A percentile compares a stretch with the other conserved stretches of the same genome.
Conservation (phyloP, 2,329 filamentous ascomycete species). For the Neophaeococcomyces mojaviensis region DNA sequence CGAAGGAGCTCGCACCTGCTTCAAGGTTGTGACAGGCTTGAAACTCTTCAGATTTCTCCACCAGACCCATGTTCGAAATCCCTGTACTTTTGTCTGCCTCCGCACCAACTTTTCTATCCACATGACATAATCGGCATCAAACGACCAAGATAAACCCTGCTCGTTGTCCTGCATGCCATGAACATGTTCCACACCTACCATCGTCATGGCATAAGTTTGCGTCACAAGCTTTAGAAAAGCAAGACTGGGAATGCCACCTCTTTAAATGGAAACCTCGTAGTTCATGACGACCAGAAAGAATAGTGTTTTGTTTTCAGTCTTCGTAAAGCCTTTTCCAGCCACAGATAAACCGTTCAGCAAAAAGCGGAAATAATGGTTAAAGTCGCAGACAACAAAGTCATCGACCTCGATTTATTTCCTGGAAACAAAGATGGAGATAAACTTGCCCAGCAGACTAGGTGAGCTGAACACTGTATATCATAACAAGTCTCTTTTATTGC, state of each 20-base stretch:
- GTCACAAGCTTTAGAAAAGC: background rate
- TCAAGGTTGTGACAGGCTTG: too few species aligned
- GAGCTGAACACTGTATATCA: background rate
- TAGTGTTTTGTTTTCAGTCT: background rate
- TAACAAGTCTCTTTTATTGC: background rate
- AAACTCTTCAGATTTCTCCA: too few species aligned
- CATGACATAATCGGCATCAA: too few species aligned
- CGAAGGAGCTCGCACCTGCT: too few species aligned
- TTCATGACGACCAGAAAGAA: background rate
- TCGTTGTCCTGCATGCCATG: background rate
- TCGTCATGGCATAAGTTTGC: background rate
- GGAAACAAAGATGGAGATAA: constrained; percentile 14
- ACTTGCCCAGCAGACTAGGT: constrained; percentile 16
- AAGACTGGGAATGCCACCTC: background rate
- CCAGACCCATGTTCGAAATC: too few species aligned
- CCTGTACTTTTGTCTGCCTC: too few species aligned
- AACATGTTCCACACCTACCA: background rate
- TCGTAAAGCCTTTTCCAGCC: background rate
- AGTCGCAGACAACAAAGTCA: constrained; percentile 19
- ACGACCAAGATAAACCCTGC: background rate
- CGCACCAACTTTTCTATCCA: too few species aligned
- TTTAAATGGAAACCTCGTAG: background rate
- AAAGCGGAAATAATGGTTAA: constrained; percentile 27
- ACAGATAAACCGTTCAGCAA: background rate
- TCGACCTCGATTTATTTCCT: constrained; percentile 19